Conservation (phyloP, 2,329 filamentous ascomycete genomes). For the Arachnopeziza araneosa region DNA sequence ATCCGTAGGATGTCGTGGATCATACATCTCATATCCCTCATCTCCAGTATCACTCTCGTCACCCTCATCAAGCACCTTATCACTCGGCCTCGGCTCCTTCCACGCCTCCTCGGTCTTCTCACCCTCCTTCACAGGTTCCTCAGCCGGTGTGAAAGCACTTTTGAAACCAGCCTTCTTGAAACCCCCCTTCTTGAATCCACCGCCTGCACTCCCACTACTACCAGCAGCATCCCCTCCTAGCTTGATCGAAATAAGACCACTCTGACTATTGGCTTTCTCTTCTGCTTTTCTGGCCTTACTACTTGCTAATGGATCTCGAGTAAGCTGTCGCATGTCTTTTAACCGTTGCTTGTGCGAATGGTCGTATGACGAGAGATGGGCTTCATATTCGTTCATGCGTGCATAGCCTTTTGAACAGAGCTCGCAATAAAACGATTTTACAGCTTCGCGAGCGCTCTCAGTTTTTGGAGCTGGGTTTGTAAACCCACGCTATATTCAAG, state of each 20-base stretch:
- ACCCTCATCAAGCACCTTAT: conserved; percentile 37
- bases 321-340: conserved; percentile 82
- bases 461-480: conserved; percentile 45
- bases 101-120: conserved; percentile 22
- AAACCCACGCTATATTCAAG: conserved; percentile 35
- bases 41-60: conserved; percentile 64
- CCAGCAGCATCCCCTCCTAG: conserved; percentile 37
- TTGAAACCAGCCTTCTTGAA: conserved; percentile 85
- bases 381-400: conserved; percentile 93
- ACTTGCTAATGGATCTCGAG: conserved; percentile 62
- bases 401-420: conserved; percentile 93
- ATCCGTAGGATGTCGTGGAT: conserved; percentile 54
- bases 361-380: conserved; percentile 90
- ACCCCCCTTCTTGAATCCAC: conserved; percentile 60
- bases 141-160: conserved; percentile 59
- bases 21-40: conserved; percentile 65
- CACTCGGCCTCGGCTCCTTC: conserved; percentile 14
- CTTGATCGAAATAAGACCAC: conserved; percentile 62
- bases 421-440: conserved; percentile 76
- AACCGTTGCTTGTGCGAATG: conserved; percentile 90
- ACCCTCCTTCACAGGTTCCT: conserved; percentile 37
- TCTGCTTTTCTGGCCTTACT: conserved; percentile 64
- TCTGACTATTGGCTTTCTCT: conserved; percentile 57
- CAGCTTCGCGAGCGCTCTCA: conserved; percentile 65
- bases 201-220: conserved; percentile 26